These are phyloP conservation scores for Eucalyptus tenuipes DNA, from an alignment of 345 rosid species.

Conservation along the genomic window DNA sequence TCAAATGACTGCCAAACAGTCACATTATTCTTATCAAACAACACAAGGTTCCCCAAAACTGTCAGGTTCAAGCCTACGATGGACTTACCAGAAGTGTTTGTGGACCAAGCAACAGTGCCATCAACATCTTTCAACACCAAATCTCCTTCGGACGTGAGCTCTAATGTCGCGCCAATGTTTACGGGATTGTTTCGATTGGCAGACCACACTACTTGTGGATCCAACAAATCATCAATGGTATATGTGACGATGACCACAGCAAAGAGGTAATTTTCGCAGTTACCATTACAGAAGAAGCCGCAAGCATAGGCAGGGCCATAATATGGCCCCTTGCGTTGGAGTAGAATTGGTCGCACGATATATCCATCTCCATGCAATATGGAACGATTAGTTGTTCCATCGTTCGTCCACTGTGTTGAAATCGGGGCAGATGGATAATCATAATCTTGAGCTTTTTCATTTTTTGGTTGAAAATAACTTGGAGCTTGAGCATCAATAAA, in stretches of 20 bases:
- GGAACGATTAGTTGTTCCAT: too few relatives aligned
- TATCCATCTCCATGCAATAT: too few relatives aligned
- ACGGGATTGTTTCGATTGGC: constrained; percentile 8
- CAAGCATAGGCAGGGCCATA: too few relatives aligned
- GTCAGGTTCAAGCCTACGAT: not conserved
- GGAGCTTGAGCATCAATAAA: too few relatives aligned
- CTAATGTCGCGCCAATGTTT: not conserved
- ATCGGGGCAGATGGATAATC: too few relatives aligned
- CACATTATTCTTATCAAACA: not conserved
- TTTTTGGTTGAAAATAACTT: too few relatives aligned
- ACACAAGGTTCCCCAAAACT: not conserved
- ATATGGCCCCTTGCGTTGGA: too few relatives aligned
- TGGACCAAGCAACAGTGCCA: constrained; percentile 5
- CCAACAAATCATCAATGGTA: too few relatives aligned
- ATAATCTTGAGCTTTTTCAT: too few relatives aligned
- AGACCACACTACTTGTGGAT: constrained; percentile 6
- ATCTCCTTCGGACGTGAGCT: not conserved
- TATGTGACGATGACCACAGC: not conserved
- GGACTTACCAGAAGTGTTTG: not conserved
- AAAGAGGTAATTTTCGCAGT: not conserved
- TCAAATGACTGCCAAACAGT: constrained; percentile 10
- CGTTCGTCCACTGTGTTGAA: too few relatives aligned
- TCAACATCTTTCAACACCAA: not conserved
- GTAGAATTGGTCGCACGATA: too few relatives aligned
- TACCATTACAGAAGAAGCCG: not conserved